Evolutionary conservation across 345 rosid species (phyloP).

Genomic region (Gossypium raimondii): DNA sequence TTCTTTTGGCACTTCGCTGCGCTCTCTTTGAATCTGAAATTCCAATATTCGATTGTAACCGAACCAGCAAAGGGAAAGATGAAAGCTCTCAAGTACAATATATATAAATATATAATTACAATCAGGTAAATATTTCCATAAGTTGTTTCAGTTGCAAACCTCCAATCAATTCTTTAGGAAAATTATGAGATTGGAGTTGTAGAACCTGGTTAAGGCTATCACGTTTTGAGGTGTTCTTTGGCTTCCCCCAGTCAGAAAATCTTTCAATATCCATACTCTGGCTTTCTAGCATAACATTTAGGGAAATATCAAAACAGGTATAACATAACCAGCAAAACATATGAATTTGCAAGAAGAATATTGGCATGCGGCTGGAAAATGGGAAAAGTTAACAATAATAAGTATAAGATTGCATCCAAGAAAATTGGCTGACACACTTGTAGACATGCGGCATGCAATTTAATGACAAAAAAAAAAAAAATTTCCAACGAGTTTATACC

Average conservation of each 20-base stretch:
- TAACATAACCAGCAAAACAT: not conserved
- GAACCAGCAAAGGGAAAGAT: not conserved
- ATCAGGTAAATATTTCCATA: not conserved
- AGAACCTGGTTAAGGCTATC: conserved; percentile 41
- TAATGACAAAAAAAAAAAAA: not conserved
- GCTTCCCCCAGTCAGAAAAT: conserved; percentile 42
- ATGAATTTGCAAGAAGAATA: not conserved
- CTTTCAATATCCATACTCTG: conserved; percentile 46
- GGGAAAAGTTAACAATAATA: not conserved
- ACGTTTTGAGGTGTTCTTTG: conserved; percentile 26
- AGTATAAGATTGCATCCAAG: not conserved
- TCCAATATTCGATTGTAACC: not conserved
- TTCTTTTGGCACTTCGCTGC: conserved; percentile 9
- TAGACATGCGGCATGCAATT: not conserved
- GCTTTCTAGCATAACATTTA: conserved; percentile 26
- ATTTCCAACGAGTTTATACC: not conserved
- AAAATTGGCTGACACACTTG: not conserved
- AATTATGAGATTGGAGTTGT: conserved; percentile 33
- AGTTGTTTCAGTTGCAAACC: conserved; percentile 27
- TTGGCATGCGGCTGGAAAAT: not conserved
- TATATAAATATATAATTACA: not conserved
- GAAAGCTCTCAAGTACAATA: not conserved
- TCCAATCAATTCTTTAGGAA: conserved; percentile 49
- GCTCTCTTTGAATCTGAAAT: conserved; percentile 3
- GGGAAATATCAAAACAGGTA: not conserved